Evolutionary conservation across 2,329 filamentous ascomycete genomes (phyloP).

Genomic region (Thielaviopsis punctulata): DNA sequence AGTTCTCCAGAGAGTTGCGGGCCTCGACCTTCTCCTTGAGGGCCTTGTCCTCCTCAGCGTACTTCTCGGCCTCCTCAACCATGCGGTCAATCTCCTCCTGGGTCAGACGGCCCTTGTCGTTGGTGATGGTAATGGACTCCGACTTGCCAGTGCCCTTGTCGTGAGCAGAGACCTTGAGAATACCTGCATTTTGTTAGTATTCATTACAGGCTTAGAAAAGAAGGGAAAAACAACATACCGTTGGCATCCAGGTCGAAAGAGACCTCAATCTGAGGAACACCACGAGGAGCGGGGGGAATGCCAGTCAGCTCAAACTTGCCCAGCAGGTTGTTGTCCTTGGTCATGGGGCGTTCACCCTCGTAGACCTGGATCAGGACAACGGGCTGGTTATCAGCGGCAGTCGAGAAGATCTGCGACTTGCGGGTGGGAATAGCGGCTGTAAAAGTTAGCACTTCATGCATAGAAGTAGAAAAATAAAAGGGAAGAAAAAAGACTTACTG

Average conservation of each 20-base stretch:
- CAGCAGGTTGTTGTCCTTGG: constrained; percentile 92
- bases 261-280: constrained; percentile 96
- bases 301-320: constrained; percentile 97
- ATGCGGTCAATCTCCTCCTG: constrained; percentile 98
- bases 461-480: not conserved
- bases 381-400: constrained; percentile 89
- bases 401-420: constrained; percentile 97
- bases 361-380: constrained; percentile 90
- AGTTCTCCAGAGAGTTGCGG: constrained; percentile 95
- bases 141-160: constrained; percentile 98
- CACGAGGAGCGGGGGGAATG: constrained; percentile 86
- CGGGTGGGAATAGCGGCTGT: constrained; percentile 67
- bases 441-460: not conserved
- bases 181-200: constrained; percentile 23
- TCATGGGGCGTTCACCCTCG: constrained; percentile 85
- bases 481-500: constrained; percentile 23
- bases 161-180: constrained; percentile 85
- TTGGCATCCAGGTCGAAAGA: constrained; percentile 96
- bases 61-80: constrained; percentile 96
- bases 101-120: constrained; percentile 95
- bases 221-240: too few species aligned
- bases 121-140: constrained; percentile 96
- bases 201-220: not conserved
- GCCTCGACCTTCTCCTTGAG: constrained; percentile 93
- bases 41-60: constrained; percentile 97